phyloP scores from a whole-genome alignment of 306 rosid genomes.

The Acacia crassicarpa region DNA sequence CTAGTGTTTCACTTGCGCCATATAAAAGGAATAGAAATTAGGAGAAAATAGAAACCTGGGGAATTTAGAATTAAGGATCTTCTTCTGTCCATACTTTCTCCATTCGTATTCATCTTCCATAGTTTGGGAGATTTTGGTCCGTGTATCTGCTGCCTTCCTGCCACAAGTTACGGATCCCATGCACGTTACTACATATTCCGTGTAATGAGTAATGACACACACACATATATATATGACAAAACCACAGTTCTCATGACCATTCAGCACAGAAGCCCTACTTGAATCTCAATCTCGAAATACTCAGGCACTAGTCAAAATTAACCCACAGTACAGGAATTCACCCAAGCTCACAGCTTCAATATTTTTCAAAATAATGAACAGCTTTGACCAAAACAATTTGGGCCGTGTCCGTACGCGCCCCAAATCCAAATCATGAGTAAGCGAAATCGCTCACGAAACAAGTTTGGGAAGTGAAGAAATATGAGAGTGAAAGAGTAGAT shows the following conservation, averaged over 20 bases:
- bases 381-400: not conserved
- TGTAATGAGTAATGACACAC: too few species aligned
- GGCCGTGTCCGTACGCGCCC: slow-evolving; percentile 36
- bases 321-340: not conserved
- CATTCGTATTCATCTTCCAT: slow-evolving; percentile 62
- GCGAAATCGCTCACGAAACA: not conserved
- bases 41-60: slow-evolving; percentile 59
- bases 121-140: slow-evolving; percentile 23
- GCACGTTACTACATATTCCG: slow-evolving; percentile 26
- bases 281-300: not conserved
- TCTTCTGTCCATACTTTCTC: slow-evolving; percentile 95
- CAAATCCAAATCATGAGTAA: slow-evolving; percentile 25
- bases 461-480: not conserved
- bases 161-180: slow-evolving; percentile 19
- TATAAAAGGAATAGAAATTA: not conserved
- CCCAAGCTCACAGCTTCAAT: not conserved
- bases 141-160: slow-evolving; percentile 54
- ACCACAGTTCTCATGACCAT: not conserved
- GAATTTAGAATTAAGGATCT: slow-evolving; percentile 64
- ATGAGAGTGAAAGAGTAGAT: slow-evolving; percentile 9
- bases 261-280: not conserved
- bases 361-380: not conserved
- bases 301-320: not conserved
- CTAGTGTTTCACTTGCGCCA: not conserved
- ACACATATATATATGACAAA: not conserved